A percentile compares a stretch with the other conserved stretches of the same genome.
phyloP scores from a whole-genome alignment of 2,329 filamentous ascomycete species.

The Cercospora beticola region DNA sequence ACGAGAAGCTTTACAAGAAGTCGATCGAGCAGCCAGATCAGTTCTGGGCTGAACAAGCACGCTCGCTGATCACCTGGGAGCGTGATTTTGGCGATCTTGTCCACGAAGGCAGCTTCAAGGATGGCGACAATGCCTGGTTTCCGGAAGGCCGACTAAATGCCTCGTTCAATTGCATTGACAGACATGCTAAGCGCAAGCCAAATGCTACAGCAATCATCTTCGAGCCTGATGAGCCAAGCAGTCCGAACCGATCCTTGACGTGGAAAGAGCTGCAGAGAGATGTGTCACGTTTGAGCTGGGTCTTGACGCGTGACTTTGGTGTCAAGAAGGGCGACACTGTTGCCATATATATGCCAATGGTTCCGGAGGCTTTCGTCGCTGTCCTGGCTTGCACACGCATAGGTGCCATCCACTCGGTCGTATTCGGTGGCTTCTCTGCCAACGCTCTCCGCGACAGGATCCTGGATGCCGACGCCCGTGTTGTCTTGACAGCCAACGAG shows the following conservation, averaged over 20 bases:
- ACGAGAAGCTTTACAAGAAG: slow-evolving; percentile 59
- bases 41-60: slow-evolving; percentile 83
- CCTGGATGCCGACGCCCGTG: slow-evolving; percentile 79
- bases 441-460: slow-evolving; percentile 93
- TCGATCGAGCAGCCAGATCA: slow-evolving; percentile 82
- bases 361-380: slow-evolving; percentile 86
- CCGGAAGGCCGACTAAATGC: background rate
- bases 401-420: slow-evolving; percentile 90
- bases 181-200: slow-evolving; percentile 32
- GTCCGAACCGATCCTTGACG: background rate
- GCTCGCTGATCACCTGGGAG: slow-evolving; percentile 84
- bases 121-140: slow-evolving; percentile 58
- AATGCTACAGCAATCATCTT: background rate
- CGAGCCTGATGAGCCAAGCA: background rate
- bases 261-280: background rate
- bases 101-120: slow-evolving; percentile 70
- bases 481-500: slow-evolving; percentile 93
- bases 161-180: background rate
- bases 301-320: background rate
- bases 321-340: background rate
- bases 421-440: slow-evolving; percentile 93
- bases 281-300: background rate
- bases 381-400: slow-evolving; percentile 88
- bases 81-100: slow-evolving; percentile 93
- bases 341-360: slow-evolving; percentile 70